These are phyloP conservation scores for Phytopythium montanum DNA, from an alignment of 352 stramenopile genomes.

Conservation along the genomic window DNA sequence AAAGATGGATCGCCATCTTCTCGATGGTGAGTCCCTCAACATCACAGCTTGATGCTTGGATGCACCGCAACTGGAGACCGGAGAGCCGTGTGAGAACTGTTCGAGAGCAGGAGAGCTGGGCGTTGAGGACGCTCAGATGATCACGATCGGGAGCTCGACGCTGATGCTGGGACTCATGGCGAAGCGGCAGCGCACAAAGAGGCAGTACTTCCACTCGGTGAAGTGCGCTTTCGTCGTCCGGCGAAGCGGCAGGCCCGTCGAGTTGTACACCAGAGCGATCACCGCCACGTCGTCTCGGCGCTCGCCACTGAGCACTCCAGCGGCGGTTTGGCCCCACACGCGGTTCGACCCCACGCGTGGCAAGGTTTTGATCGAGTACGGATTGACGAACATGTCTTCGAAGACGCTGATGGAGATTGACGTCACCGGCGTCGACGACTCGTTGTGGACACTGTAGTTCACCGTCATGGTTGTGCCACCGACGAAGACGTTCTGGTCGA, in stretches of 20 bases:
- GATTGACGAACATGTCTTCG: neutral
- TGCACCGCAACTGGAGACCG: too few relatives aligned
- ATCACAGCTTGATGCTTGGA: too few relatives aligned
- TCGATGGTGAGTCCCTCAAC: too few relatives aligned
- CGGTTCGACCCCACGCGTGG: neutral
- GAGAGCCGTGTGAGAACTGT: too few relatives aligned
- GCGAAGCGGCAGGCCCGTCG: neutral
- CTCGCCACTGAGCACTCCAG: neutral
- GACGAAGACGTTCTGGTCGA: neutral
- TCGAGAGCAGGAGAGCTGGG: neutral
- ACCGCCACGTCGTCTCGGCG: neutral
- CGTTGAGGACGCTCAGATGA: neutral
- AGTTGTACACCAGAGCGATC: neutral
- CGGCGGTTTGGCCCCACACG: neutral
- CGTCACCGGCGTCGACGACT: neutral
- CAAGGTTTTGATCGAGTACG: neutral
- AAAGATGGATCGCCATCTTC: too few relatives aligned
- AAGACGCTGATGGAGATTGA: neutral
- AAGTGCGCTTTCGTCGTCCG: neutral
- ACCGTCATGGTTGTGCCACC: neutral
- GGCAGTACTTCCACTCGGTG: neutral
- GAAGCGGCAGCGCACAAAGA: neutral
- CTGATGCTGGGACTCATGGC: neutral
- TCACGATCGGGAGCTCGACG: neutral
- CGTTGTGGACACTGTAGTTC: neutral